A percentile compares a stretch with the other conserved stretches of the same genome.
Evolutionary conservation across 2,329 filamentous ascomycete genomes (phyloP).

Genomic region (Apiospora aurea): DNA sequence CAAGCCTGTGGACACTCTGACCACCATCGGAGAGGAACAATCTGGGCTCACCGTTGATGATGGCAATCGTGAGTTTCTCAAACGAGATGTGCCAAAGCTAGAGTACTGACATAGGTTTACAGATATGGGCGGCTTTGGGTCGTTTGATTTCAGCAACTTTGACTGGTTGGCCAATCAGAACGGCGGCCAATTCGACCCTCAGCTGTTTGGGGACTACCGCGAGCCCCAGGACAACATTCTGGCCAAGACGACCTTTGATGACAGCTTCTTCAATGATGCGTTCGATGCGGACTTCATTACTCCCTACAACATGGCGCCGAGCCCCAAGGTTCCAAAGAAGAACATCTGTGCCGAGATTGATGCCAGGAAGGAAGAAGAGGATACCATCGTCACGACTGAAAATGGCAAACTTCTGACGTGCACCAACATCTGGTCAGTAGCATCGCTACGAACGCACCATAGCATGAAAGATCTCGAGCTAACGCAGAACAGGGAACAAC

Average conservation of each 20-base stretch:
- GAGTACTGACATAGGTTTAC: not conserved
- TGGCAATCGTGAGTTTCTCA: slow-evolving; percentile 56
- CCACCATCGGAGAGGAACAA: slow-evolving; percentile 72
- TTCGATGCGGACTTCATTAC: slow-evolving; percentile 83
- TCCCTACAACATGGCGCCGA: slow-evolving; percentile 75
- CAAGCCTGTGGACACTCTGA: slow-evolving; percentile 68
- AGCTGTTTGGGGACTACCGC: slow-evolving; percentile 90
- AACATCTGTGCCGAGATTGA: slow-evolving; percentile 83
- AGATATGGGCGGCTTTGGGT: slow-evolving; percentile 48
- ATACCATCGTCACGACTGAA: slow-evolving; percentile 68
- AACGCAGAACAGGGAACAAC: slow-evolving; percentile 76
- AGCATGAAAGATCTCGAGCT: slow-evolving; percentile 42
- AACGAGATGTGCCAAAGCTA: slow-evolving; percentile 47
- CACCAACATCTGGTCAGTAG: slow-evolving; percentile 82
- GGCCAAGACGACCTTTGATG: slow-evolving; percentile 73
- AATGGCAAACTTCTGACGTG: slow-evolving; percentile 76
- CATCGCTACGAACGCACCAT: not conserved
- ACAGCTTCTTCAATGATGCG: slow-evolving; percentile 74
- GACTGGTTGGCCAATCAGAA: slow-evolving; percentile 84
- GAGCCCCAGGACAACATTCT: slow-evolving; percentile 87
- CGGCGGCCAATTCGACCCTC: slow-evolving; percentile 86
- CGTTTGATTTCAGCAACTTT: slow-evolving; percentile 63
- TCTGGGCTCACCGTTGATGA: slow-evolving; percentile 49
- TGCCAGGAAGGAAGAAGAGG: slow-evolving; percentile 71
- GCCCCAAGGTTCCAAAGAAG: slow-evolving; percentile 52